A percentile compares a stretch with the other conserved stretches of the same genome.
These are phyloP conservation scores for Poronia punctata DNA, from an alignment of 495 filamentous ascomycete genomes.

Conservation along the genomic window DNA sequence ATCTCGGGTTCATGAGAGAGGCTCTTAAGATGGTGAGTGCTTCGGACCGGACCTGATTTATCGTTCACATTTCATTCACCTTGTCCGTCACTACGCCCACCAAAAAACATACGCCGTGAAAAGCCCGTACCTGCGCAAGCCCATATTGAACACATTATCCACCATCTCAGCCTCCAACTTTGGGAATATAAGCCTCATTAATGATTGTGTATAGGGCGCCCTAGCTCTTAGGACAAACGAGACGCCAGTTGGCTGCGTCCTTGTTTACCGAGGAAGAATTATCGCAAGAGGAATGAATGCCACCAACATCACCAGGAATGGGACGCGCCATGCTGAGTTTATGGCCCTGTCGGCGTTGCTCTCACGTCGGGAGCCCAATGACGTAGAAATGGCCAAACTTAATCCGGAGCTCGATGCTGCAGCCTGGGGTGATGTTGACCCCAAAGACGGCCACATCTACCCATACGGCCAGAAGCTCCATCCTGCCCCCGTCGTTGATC, in stretches of 20 bases:
- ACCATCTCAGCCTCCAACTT: too few relatives aligned
- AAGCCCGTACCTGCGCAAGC: too few relatives aligned
- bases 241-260: constrained; percentile 93
- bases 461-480: constrained; percentile 46
- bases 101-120: constrained; percentile 1
- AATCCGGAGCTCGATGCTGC: constrained; percentile 16
- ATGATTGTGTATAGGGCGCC: constrained; percentile 59
- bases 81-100: not conserved
- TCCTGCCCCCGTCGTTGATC: constrained; percentile 34
- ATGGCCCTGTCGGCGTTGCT: constrained; percentile 64
- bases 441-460: constrained; percentile 36
- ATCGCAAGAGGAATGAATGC: constrained; percentile 92
- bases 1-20: constrained; percentile 61
- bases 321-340: constrained; percentile 91
- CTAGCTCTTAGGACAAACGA: constrained; percentile 75
- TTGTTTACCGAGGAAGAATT: constrained; percentile 66
- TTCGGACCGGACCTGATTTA: not conserved
- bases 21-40: constrained; percentile 58
- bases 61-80: not conserved
- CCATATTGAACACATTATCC: too few relatives aligned
- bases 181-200: constrained; percentile 12
- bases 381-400: constrained; percentile 3
- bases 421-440: constrained; percentile 40
- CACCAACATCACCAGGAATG: constrained; percentile 79
- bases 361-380: constrained; percentile 14